Base-by-base conservation (phyloP, 768 basidiomycete genomes). In the Hygrophoropsis aurantiaca region DNA sequence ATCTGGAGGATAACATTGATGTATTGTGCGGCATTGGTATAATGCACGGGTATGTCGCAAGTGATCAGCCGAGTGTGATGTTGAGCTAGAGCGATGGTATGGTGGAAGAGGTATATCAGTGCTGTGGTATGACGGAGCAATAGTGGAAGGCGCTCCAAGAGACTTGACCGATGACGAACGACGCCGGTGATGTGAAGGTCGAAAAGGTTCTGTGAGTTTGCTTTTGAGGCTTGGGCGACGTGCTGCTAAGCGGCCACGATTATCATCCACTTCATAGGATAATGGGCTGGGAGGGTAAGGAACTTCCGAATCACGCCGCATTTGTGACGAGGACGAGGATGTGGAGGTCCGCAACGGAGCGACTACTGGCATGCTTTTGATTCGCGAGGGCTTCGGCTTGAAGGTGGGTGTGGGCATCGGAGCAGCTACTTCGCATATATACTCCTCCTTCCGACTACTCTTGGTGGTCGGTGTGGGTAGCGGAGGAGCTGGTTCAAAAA, bases 21-120 rank as follows among this genome's bases (percentile, higher is more conserved):
- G 85, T 20, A 89, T 73, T 9, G 83, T 87, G 20, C 74, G 74
- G 52, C 87, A 90, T 4, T 76, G 59, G 61, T 90, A 90, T 44
- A 84, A 75, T 27, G 78, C 74, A 0, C 73, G 77, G 40, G 74
- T 73, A 30, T 64, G 63, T 18, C 49, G 53, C 11, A 47, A 30
- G 25, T 47, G 44, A 0, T 66, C 65, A n/a, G 61, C 51, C 2
- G 58, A 45, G 5, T 58, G 66, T 18, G 58, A 44, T 2, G 57
- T 52, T 3, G 66, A 57, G 10, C 51, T 50, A 6, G 67, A 54
- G 2, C 53, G 63, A 3, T 47, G 26, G 35, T 59, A 64, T 1
- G 59, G 54, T 2, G 61, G 58, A 0, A 61, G 47, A n/a, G 56
- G 52, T 10, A 47, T 46, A 16, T 64, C 55, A 9, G 53, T 25